Percentiles rank a stretch among this genome's conserved stretches.
Conservation (phyloP, 345 rosid genomes). For the Arabis hirsuta region DNA sequence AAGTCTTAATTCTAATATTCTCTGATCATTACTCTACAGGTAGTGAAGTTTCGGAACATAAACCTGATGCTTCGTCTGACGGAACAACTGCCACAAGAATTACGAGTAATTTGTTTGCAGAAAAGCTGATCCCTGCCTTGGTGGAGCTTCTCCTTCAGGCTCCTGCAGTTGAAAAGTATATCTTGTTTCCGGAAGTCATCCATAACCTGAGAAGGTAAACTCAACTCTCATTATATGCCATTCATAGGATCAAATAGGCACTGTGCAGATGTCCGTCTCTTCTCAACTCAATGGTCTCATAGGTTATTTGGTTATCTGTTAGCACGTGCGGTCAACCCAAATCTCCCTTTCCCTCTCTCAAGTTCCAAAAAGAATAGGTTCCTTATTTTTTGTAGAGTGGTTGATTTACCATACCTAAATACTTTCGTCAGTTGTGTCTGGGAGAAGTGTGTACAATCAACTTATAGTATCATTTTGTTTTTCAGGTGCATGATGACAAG, state of each 20-base stretch:
- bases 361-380: neutral
- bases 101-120: conserved; percentile 64
- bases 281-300: conserved; percentile 16
- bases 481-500: conserved; percentile 91
- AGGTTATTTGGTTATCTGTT: conserved; percentile 21
- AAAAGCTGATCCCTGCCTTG: conserved; percentile 78
- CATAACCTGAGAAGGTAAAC: conserved; percentile 82
- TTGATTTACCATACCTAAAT: neutral
- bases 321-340: conserved; percentile 6
- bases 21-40: conserved; percentile 35
- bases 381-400: conserved; percentile 9
- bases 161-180: conserved; percentile 70
- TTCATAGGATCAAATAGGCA: neutral
- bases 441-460: conserved; percentile 22
- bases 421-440: conserved; percentile 11
- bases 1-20: conserved; percentile 36
- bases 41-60: conserved; percentile 46
- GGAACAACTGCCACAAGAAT: conserved; percentile 43
- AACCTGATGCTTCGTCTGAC: conserved; percentile 45
- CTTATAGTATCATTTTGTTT: conserved; percentile 33
- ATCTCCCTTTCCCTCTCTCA: neutral
- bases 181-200: conserved; percentile 75
- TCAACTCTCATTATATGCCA: conserved; percentile 30
- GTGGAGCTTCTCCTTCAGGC: conserved; percentile 77
- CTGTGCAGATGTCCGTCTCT: conserved; percentile 10